Evolutionary conservation across 257 asterid genomes (phyloP).

Genomic region (Capsicum pubescens): DNA sequence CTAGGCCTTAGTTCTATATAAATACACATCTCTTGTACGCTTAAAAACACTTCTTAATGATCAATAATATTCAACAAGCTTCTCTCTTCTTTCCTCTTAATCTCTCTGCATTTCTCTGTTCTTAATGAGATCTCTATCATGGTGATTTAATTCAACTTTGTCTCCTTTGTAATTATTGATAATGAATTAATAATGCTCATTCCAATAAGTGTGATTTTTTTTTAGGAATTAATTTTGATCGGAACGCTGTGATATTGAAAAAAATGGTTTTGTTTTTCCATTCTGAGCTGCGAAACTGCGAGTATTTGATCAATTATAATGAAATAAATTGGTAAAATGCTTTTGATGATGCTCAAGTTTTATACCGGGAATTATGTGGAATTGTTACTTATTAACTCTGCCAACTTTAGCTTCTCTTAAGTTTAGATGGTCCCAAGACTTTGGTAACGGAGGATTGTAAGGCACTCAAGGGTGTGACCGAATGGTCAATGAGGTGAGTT

Average conservation of each 20-base stretch:
- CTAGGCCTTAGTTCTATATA: too few species aligned
- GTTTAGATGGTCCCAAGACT: not conserved
- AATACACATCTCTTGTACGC: too few species aligned
- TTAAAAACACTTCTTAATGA: too few species aligned
- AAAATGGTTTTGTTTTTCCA: not conserved
- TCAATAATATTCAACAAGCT: too few species aligned
- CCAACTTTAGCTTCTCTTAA: not conserved
- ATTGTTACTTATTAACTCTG: not conserved
- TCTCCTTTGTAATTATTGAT: slow-evolving; percentile 9
- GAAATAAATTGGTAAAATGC: not conserved
- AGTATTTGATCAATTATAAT: not conserved
- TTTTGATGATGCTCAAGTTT: not conserved
- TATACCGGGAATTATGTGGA: not conserved
- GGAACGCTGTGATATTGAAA: not conserved
- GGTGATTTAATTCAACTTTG: not conserved
- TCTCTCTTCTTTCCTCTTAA: too few species aligned
- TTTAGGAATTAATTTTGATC: slow-evolving; percentile 16
- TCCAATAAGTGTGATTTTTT: not conserved
- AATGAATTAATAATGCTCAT: not conserved
- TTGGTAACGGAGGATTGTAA: not conserved
- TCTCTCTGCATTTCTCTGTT: too few species aligned
- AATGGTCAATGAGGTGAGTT: too few species aligned
- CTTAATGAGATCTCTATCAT: too few species aligned
- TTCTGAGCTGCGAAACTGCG: not conserved
- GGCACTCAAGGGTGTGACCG: too few species aligned